A percentile compares a stretch with the other conserved stretches of the same genome.
phyloP scores from a whole-genome alignment of 768 basidiomycete species.

The Naematelia aurantialba region DNA sequence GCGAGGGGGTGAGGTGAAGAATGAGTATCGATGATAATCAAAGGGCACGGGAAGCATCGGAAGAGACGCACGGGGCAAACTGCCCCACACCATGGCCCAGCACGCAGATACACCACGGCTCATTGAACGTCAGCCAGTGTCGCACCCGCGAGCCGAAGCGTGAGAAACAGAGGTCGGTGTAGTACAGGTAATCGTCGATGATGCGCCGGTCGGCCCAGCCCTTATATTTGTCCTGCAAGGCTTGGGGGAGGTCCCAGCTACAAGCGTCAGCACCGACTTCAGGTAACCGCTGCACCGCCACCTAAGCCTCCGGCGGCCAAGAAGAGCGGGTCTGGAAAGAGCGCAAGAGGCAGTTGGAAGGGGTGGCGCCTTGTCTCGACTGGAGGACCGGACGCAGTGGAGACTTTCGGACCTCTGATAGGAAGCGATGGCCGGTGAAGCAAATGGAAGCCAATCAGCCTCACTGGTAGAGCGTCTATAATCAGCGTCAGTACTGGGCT shows the following conservation, averaged over 20 bases:
- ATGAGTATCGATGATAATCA: neutral
- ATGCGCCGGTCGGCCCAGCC: constrained; percentile 70
- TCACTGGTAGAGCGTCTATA: constrained; percentile 25
- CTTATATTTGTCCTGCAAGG: constrained; percentile 66
- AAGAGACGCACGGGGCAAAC: constrained; percentile 53
- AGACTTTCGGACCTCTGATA: no score
- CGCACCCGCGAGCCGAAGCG: constrained; percentile 72
- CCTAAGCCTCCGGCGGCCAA: no score
- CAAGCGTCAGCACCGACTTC: constrained; percentile 10
- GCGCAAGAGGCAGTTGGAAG: no score
- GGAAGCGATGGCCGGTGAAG: no score
- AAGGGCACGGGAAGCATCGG: no score
- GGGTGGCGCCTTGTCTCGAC: no score
- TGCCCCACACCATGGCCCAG: constrained; percentile 70
- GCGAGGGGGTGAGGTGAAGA: neutral
- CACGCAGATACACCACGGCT: constrained; percentile 56
- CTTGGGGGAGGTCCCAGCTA: constrained; percentile 72
- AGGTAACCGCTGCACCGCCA: no score
- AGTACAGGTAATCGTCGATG: constrained; percentile 62
- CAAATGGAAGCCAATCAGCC: no score
- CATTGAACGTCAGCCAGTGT: constrained; percentile 73
- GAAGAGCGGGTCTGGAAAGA: neutral
- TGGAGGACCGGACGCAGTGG: no score
- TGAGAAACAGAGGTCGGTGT: constrained; percentile 67
- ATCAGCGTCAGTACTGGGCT: neutral